phyloP scores from a whole-genome alignment of 495 filamentous ascomycete genomes.

The Cercophora samala region DNA sequence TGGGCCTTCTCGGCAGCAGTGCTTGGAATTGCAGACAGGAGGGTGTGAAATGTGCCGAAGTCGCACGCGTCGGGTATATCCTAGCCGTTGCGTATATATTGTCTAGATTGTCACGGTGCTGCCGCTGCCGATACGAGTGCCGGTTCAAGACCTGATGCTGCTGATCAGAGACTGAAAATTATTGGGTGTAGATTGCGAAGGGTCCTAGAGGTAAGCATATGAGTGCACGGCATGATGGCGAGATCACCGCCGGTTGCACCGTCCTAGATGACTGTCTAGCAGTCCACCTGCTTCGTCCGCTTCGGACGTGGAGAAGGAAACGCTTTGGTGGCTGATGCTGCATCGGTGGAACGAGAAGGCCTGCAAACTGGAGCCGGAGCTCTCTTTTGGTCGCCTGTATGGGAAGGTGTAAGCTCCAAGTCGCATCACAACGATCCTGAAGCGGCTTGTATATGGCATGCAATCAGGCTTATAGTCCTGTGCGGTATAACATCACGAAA shows the following conservation, averaged over 20 bases:
- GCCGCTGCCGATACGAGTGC: slow-evolving; percentile 8
- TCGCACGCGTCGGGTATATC: slow-evolving; percentile 7
- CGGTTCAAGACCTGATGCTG: background rate
- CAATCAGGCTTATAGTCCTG: too few species aligned
- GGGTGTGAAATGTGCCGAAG: slow-evolving; percentile 15
- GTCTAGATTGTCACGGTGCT: slow-evolving; percentile 13
- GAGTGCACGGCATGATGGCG: background rate
- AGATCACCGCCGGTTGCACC: slow-evolving; percentile 3
- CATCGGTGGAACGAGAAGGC: background rate
- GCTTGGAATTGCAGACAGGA: background rate
- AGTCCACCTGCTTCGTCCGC: too few species aligned
- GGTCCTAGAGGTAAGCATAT: background rate
- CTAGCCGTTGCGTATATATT: slow-evolving; percentile 13
- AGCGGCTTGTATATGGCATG: background rate
- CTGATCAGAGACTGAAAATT: background rate
- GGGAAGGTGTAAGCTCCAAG: background rate
- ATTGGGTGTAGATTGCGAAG: slow-evolving; percentile 3
- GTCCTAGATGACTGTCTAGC: background rate
- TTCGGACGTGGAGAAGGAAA: too few species aligned
- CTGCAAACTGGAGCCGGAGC: background rate
- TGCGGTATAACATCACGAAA: background rate
- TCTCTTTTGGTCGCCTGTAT: background rate
- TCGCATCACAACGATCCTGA: background rate
- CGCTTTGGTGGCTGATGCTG: background rate
- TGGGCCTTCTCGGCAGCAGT: background rate